Evolutionary conservation across 495 filamentous ascomycete species (phyloP).

Genomic region (Viridothelium virens): DNA sequence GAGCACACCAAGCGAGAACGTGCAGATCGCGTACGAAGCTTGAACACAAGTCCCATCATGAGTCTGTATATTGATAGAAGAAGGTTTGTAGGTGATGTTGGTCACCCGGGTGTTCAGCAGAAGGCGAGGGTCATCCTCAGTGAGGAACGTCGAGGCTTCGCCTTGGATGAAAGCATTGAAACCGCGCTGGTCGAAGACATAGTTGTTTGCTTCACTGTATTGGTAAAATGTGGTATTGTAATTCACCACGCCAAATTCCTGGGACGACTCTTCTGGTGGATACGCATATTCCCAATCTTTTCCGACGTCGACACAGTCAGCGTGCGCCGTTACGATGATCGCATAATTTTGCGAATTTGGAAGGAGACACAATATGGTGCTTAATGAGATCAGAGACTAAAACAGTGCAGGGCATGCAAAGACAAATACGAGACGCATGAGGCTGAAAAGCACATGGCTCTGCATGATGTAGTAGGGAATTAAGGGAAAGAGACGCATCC

Average conservation of each 20-base stretch:
- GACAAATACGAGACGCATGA: conserved; percentile 2
- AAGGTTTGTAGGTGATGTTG: conserved; percentile 47
- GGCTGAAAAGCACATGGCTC: conserved; percentile 9
- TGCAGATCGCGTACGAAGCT: conserved; percentile 52
- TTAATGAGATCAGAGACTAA: conserved; percentile 7
- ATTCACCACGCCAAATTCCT: conserved; percentile 35
- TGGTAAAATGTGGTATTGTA: conserved; percentile 40
- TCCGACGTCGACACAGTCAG: conserved; percentile 32
- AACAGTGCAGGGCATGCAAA: background rate
- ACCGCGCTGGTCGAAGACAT: conserved; percentile 59
- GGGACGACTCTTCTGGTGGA: conserved; percentile 33
- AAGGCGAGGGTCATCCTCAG: conserved; percentile 49
- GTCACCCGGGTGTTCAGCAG: conserved; percentile 54
- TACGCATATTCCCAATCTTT: conserved; percentile 37
- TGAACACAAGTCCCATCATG: conserved; percentile 51
- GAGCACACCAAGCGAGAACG: conserved; percentile 61
- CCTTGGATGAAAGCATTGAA: conserved; percentile 55
- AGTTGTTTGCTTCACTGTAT: conserved; percentile 53
- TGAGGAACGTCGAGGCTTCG: conserved; percentile 56
- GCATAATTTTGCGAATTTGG: background rate
- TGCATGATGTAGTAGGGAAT: background rate
- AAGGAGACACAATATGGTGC: conserved; percentile 24
- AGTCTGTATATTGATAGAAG: conserved; percentile 51
- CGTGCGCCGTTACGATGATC: background rate
- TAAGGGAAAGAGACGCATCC: background rate